phyloP scores from a whole-genome alignment of 208 protist genomes.

The Spongospora subterranea region DNA sequence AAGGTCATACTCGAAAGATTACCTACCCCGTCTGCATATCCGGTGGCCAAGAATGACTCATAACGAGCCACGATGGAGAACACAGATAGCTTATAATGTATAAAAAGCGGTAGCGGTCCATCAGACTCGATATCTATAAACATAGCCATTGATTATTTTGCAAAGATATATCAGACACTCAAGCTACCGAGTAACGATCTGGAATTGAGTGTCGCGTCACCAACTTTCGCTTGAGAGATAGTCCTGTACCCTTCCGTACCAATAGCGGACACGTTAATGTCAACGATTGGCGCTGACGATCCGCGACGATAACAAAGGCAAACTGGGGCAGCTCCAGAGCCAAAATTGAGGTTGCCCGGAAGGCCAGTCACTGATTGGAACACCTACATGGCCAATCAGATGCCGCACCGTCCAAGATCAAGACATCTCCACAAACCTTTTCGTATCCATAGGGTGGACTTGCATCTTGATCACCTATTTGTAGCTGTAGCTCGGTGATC shows the following conservation, averaged over 20 bases:
- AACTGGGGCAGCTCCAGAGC: neutral
- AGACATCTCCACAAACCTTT: neutral
- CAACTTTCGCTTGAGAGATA: neutral
- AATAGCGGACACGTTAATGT: neutral
- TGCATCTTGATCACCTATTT: constrained; percentile 9
- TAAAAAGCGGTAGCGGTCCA: neutral
- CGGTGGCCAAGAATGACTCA: neutral
- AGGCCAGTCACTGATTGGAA: neutral
- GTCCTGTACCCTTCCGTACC: neutral
- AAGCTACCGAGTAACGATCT: neutral
- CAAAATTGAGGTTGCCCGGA: neutral
- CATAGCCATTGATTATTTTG: neutral
- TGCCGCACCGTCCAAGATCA: neutral
- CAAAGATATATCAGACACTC: neutral
- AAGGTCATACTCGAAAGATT: too few species aligned
- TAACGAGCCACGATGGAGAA: neutral
- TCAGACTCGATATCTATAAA: neutral
- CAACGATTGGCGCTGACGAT: neutral
- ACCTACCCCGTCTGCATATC: neutral
- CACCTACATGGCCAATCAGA: neutral
- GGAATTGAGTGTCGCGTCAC: too few species aligned
- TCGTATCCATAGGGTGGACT: neutral
- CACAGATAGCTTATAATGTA: neutral
- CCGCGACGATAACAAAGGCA: constrained; percentile 13
- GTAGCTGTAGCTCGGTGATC: constrained; percentile 24